Evolutionary conservation across 2,329 filamentous ascomycete species (phyloP), one percentile per base, ranked within the genome.

Genomic region (Xylaria hypoxylon): DNA sequence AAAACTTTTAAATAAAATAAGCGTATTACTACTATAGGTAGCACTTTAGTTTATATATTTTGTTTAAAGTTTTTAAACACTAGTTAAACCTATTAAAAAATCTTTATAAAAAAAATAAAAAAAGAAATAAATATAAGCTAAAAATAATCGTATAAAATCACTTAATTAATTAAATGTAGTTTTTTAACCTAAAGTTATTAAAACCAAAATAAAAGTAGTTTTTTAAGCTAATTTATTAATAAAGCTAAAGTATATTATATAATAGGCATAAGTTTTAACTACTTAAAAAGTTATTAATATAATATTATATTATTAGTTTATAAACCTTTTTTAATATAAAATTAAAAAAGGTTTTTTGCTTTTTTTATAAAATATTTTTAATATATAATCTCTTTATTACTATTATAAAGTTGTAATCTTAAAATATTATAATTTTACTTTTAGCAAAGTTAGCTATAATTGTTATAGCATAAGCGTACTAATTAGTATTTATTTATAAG

Each of bases 401-500:
- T 3, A 10, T 24, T n/a, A 50, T n/a, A 31, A 31, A 8, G 47
- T 50, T 31, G 5, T 3, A 50, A 5, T 50, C n/a, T 31, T 50
- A 50, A 50, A 50, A 50, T 50, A 50, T 31, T 50, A 11, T 13
- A 31, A 33, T 52, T 52, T 52, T 52, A 33, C 17, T 22, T 35
- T 22, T 35, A 22, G 4, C 6, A 11, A 35, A 22, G 17, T 52
- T 52, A 22, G 2, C 10, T 15, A 52, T 52, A n/a, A 52, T 35
- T 17, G 3, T 5, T 35, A 52, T 35, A 33, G 11, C 5, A 52
- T 33, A 52, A 7, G 8, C 11, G 35, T 52, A 7, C 28, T 52
- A 52, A 19, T 33, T 52, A 22, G 8, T 6, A 2, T 52, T 35
- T 35, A 31, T 31, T 31, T 50, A 47, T 24, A 47, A 4, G 4